Percentiles rank a stretch among this genome's conserved stretches.
phyloP scores from a whole-genome alignment of 345 rosid species.

The Aegle marmelos region DNA sequence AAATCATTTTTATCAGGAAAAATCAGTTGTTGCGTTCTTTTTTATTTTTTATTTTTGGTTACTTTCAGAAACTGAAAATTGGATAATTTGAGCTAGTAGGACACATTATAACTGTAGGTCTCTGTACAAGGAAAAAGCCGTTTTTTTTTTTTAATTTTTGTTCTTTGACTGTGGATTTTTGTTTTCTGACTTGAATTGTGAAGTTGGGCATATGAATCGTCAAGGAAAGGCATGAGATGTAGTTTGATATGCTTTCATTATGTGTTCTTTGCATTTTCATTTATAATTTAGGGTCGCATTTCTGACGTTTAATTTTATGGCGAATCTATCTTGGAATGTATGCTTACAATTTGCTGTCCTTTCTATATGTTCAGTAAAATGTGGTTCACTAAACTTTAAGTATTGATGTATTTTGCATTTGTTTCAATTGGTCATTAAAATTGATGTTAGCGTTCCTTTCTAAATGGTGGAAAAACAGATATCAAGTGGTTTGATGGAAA shows the following conservation, averaged over 20 bases:
- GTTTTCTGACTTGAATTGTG: background rate
- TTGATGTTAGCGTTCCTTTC: background rate
- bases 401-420: background rate
- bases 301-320: background rate
- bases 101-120: background rate
- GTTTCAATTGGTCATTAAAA: background rate
- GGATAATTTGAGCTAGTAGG: background rate
- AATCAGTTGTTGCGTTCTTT: background rate
- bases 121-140: background rate
- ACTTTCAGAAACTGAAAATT: background rate
- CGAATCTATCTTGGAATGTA: background rate
- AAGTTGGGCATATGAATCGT: background rate
- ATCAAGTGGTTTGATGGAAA: constrained; percentile 5
- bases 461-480: constrained; percentile 1
- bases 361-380: background rate
- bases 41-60: background rate
- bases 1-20: too few species aligned
- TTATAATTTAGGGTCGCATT: background rate
- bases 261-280: background rate
- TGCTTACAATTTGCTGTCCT: background rate
- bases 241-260: background rate
- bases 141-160: background rate
- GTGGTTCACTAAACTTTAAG: background rate
- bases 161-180: background rate
- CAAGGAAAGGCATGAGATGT: background rate